Conservation (phyloP, 352 stramenopile species). For the Pythium dissotocum region DNA sequence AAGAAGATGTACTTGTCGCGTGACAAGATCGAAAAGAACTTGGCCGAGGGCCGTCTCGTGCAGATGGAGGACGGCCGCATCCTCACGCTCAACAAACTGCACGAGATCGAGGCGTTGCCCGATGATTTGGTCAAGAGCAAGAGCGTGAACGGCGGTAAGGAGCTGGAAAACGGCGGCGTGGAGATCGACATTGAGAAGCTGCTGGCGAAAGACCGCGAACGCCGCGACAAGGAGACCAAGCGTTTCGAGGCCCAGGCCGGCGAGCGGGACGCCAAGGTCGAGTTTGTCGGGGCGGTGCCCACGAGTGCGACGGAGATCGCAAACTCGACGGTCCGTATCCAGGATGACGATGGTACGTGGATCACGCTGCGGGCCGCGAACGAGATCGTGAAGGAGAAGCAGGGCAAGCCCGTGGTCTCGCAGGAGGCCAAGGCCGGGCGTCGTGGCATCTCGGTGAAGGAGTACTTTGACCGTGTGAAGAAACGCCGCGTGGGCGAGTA, state of each 20-base stretch:
- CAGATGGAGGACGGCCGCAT: slow-evolving; percentile 71
- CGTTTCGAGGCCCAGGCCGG: slow-evolving; percentile 30
- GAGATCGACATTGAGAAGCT: slow-evolving; percentile 81
- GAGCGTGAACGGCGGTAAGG: slow-evolving; percentile 34
- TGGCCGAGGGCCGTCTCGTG: slow-evolving; percentile 74
- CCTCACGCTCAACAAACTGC: slow-evolving; percentile 85
- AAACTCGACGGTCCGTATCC: slow-evolving; percentile 78
- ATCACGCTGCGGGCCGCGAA: slow-evolving; percentile 77
- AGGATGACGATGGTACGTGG: slow-evolving; percentile 83
- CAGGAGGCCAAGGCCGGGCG: slow-evolving; percentile 67
- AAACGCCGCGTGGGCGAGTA: slow-evolving; percentile 53
- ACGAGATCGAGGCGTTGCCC: slow-evolving; percentile 78
- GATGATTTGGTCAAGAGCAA: slow-evolving; percentile 68
- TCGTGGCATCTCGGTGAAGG: slow-evolving; percentile 82
- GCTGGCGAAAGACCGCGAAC: slow-evolving; percentile 68
- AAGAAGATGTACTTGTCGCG: slow-evolving; percentile 86
- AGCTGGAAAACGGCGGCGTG: slow-evolving; percentile 31
- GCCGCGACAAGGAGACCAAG: slow-evolving; percentile 46
- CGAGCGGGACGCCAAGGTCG: slow-evolving; percentile 48
- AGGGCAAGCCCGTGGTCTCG: slow-evolving; percentile 62
- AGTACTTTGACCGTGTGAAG: slow-evolving; percentile 88
- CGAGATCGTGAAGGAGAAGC: slow-evolving; percentile 80
- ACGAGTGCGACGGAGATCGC: slow-evolving; percentile 70
- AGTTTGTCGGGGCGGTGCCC: slow-evolving; percentile 53
- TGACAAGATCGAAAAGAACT: slow-evolving; percentile 83